Percentiles rank a stretch among this genome's conserved stretches.
Evolutionary conservation across 2,329 filamentous ascomycete genomes (phyloP).

Genomic region (Hymenoscyphus albidus): DNA sequence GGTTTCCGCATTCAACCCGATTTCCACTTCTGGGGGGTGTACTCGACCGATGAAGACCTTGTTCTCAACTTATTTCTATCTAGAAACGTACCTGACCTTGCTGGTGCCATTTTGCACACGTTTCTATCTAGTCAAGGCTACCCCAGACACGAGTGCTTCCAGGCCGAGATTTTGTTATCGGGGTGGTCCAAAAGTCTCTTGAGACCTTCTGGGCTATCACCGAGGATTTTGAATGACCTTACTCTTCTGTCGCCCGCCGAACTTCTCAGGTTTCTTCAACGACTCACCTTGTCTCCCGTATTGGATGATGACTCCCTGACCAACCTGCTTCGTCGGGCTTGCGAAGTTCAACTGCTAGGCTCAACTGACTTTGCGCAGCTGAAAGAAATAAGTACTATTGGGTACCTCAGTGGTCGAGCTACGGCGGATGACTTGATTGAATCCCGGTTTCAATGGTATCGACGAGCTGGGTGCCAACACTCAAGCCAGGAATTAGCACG

Average conservation of each 20-base stretch:
- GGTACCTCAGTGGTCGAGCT: slow-evolving; percentile 40
- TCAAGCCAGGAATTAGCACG: slow-evolving; percentile 36
- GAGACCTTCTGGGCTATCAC: slow-evolving; percentile 25
- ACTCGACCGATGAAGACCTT: slow-evolving; percentile 19
- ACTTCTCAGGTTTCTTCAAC: slow-evolving; percentile 20
- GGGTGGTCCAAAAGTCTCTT: slow-evolving; percentile 35
- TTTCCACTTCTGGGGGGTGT: slow-evolving; percentile 37
- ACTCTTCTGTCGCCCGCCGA: slow-evolving; percentile 38
- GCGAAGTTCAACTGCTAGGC: slow-evolving; percentile 19
- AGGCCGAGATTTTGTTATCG: slow-evolving; percentile 38
- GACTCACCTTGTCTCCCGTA: slow-evolving; percentile 12
- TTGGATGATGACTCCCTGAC: slow-evolving; percentile 14
- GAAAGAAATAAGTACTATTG: slow-evolving; percentile 38
- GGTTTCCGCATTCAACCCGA: slow-evolving; percentile 37
- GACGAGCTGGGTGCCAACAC: slow-evolving; percentile 36
- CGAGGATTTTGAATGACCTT: slow-evolving; percentile 41
- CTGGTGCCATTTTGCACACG: slow-evolving; percentile 36
- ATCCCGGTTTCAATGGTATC: slow-evolving; percentile 41
- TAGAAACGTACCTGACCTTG: slow-evolving; percentile 30
- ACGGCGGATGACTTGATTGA: slow-evolving; percentile 36
- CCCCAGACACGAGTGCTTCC: slow-evolving; percentile 35
- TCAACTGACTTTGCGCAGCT: slow-evolving; percentile 33
- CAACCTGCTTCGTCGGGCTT: slow-evolving; percentile 15
- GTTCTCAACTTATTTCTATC: slow-evolving; percentile 13
- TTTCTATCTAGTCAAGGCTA: slow-evolving; percentile 39